phyloP scores from a whole-genome alignment of 257 asterid species.

The Jaltomata sinuosa region DNA sequence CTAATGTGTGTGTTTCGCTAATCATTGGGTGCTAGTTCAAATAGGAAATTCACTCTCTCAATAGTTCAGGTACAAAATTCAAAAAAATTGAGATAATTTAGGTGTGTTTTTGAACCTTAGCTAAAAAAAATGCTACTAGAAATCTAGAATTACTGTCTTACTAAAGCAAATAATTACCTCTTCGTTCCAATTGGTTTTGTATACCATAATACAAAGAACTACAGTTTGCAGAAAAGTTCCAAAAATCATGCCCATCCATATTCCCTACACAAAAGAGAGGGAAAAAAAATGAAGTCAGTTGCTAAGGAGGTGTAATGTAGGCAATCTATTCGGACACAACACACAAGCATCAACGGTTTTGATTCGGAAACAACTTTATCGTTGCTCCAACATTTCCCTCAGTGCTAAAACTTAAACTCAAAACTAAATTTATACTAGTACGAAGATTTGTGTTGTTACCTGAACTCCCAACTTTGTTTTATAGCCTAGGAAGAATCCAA shows the following conservation, averaged over 20 bases:
- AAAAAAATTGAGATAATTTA: no score
- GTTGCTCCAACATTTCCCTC: neutral
- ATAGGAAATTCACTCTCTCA: no score
- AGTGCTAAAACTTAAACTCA: neutral
- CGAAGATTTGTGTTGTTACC: slow-evolving; percentile 20
- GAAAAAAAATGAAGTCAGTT: neutral
- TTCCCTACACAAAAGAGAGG: slow-evolving; percentile 40
- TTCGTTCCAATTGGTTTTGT: slow-evolving; percentile 78
- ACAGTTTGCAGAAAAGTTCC: slow-evolving; percentile 82
- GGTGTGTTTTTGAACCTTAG: no score
- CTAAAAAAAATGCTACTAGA: neutral
- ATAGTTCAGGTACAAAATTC: no score
- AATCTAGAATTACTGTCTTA: neutral
- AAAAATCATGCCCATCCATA: slow-evolving; percentile 96
- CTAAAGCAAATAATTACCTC: slow-evolving; percentile 40
- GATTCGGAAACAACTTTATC: neutral
- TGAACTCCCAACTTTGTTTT: slow-evolving; percentile 67
- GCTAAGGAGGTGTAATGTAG: neutral
- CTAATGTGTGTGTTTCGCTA: no score
- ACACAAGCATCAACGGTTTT: neutral
- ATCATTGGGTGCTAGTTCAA: no score
- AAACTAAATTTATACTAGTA: neutral
- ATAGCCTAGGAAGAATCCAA: slow-evolving; percentile 76
- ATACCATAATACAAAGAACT: slow-evolving; percentile 52
- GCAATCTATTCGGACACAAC: neutral